Evolutionary conservation across 2,329 filamentous ascomycete genomes (phyloP), one percentile per base, ranked within the genome.

Genomic region (Hypoxylon sp.): DNA sequence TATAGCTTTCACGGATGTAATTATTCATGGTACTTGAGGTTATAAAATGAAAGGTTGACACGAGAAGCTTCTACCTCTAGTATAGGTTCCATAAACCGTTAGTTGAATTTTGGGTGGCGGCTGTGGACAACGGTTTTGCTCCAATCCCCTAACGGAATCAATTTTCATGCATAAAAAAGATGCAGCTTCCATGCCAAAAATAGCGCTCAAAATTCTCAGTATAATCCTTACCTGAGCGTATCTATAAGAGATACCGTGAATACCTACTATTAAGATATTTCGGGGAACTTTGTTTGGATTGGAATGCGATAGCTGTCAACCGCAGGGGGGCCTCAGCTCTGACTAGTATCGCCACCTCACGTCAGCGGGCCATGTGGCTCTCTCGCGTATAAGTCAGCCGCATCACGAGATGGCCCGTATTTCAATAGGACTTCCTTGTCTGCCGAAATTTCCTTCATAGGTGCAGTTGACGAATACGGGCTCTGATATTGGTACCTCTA

Each of bases 311-410:
- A 41, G 50, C 50, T 41, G 19, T 53, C 38, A 49, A 30, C 21
- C 11, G 11, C 28, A 50, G 46, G 48, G 36, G 14, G 52, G 10
- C 2, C 30, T 63, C 60, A 63, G 60, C 60, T 58, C 36, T 30
- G 28, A 25, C 43, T 30, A 25, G 32, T 38, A 30, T 53, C 21
- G 32, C 60, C 53, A 55, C 53, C 60, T 65, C 61, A 65, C 57
- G 51, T 68, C 61, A 65, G 65, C 65, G 36, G 36, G 41, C 60
- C 48, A 41, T 60, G 48, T 60, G 55, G 60, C 60, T 28, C 50
- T 28, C 49, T 56, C 49, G 43, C 52, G 50, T 52, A 64, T 60
- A 38, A 25, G 32, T 46, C 57, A 67, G 41, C 60, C 14, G 10
- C 59, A 46, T 65, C 51, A 62, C 25, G 38, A 58, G 58, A 50